These are phyloP conservation scores for Maudiozyma bulderi DNA, from an alignment of 805 yeast genomes.

Conservation along the genomic window DNA sequence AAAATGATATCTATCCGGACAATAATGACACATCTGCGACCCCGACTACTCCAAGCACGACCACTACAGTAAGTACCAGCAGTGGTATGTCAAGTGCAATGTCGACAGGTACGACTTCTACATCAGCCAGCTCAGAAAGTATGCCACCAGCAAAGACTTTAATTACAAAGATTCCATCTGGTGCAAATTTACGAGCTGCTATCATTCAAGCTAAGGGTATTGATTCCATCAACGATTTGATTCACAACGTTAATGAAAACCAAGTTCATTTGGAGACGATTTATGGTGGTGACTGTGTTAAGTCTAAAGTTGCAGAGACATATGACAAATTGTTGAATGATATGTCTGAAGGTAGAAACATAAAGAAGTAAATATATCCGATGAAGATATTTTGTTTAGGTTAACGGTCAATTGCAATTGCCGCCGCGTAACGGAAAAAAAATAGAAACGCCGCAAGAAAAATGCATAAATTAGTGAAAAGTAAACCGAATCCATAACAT, in stretches of 20 bases:
- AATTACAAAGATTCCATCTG: conserved; percentile 34
- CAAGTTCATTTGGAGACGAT: conserved; percentile 42
- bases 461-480: too few relatives aligned
- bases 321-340: conserved; percentile 64
- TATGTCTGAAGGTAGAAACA: conserved; percentile 33
- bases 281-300: conserved; percentile 27
- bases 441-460: not conserved
- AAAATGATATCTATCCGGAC: conserved; percentile 33
- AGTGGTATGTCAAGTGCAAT: not conserved
- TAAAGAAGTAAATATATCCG: not conserved
- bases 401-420: not conserved
- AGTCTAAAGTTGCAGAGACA: conserved; percentile 35
- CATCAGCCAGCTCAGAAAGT: not conserved
- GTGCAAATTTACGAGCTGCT: conserved; percentile 38
- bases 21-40: not conserved
- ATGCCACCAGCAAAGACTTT: conserved; percentile 3
- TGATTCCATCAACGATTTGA: conserved; percentile 57
- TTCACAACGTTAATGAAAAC: conserved; percentile 53
- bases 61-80: not conserved
- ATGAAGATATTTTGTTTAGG: not conserved
- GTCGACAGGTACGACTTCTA: not conserved
- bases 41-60: too few relatives aligned
- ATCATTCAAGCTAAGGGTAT: conserved; percentile 71
- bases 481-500: too few relatives aligned
- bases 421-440: not conserved